Evolutionary conservation across 225 moss, liverwort and hornwort genomes (phyloP), one percentile per base, ranked within the genome.

Genomic region (Neckera pumila): DNA sequence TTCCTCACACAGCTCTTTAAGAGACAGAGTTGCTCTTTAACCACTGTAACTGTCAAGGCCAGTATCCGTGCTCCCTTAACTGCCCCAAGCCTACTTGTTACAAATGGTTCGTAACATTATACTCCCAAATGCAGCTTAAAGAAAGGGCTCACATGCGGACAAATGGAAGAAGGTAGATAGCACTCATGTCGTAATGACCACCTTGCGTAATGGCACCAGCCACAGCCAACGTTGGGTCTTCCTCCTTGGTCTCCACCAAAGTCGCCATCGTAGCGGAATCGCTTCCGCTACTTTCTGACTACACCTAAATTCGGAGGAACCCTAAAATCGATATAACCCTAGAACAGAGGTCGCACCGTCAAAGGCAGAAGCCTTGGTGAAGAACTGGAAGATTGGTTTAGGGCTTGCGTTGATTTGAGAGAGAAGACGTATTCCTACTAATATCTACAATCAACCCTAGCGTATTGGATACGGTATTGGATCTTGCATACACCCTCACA

Each of bases 211-310:
- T 95, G 75, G 91, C 67, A 59, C 96, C 94, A 47, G 97, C 97
- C 23, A 97, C 96, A 34, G 97, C 98, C 93, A 98, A 76, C 81
- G 95, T 98, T 82, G 95, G 91, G 42, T 98, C 97, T 91, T 97
- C 98, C 83, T 98, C 96, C 51, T 96, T 95, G 33, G 98, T 98
- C 95, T 96, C 98, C 90, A 98, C 88, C 77, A 98, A 88, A 76
- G 95, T 97, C 94, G 94, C 95, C 98, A 98, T 96, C 69, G 75
- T 67, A 28, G 70, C 85, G 23, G 2, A 76, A 76, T 36, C 22
- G 2, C 53, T 14, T 36, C 23, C 53, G 21, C 2, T 36, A 1
- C 22, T 14, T 36, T 5, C 34, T 8, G 14, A 36, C 53, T 54
- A 36, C 14, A 77, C 15, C 77, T 3, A 15, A 77, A 36, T 23